phyloP scores from a whole-genome alignment of 768 basidiomycete species.

The Phlebiopsis flavidoalba region DNA sequence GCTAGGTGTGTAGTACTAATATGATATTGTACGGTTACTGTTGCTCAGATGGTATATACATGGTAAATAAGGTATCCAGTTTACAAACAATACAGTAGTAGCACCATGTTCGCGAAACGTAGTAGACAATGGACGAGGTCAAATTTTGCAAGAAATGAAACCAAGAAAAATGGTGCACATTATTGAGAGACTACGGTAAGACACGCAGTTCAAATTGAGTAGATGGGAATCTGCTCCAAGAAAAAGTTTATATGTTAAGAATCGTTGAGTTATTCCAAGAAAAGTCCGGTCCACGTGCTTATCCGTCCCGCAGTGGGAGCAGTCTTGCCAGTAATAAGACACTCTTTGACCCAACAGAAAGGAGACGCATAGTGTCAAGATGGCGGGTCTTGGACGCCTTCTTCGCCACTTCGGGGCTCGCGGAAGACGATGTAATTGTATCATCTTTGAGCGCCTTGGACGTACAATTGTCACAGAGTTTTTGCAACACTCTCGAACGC shows the following conservation, averaged over 20 bases:
- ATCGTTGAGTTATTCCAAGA: too few relatives aligned
- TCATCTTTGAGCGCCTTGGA: constrained; percentile 21
- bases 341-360: constrained; percentile 78
- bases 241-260: not conserved
- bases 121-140: not conserved
- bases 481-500: constrained; percentile 61
- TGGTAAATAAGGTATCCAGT: not conserved
- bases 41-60: not conserved
- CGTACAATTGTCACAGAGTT: constrained; percentile 41
- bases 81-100: not conserved
- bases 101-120: too few relatives aligned
- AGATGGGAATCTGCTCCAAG: not conserved
- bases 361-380: constrained; percentile 35
- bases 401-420: constrained; percentile 33
- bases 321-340: constrained; percentile 61
- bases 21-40: not conserved
- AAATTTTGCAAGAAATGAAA: not conserved
- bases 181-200: not conserved
- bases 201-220: not conserved
- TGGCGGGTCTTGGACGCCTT: constrained; percentile 18
- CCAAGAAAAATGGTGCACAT: not conserved
- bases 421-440: constrained; percentile 66
- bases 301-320: constrained; percentile 22
- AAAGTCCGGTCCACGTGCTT: not conserved
- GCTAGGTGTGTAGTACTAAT: not conserved